phyloP scores from a whole-genome alignment of 805 yeast species.

The Lachancea nothofagi region DNA sequence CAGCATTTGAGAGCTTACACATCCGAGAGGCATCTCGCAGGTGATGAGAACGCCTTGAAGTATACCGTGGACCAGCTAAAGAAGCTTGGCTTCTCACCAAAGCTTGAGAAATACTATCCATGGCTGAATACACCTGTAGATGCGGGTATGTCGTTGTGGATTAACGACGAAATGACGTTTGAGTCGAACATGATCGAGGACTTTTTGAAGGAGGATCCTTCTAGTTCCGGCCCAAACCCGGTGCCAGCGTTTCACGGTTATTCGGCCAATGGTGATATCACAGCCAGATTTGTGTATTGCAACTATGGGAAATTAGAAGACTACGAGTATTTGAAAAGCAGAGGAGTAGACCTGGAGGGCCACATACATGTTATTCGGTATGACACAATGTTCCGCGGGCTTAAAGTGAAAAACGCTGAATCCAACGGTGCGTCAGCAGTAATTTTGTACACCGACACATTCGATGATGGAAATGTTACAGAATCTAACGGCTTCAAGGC shows the following conservation, averaged over 20 bases:
- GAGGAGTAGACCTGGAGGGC: constrained; percentile 43
- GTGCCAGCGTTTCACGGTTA: constrained; percentile 57
- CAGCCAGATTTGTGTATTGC: constrained; percentile 49
- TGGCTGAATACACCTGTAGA: constrained; percentile 49
- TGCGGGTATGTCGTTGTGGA: constrained; percentile 35
- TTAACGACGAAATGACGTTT: constrained; percentile 36
- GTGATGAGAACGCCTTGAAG: constrained; percentile 41
- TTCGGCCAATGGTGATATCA: constrained; percentile 57
- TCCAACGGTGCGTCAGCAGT: constrained; percentile 58
- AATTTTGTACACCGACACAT: constrained; percentile 37
- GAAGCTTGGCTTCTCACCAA: constrained; percentile 46
- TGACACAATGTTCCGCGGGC: constrained; percentile 46
- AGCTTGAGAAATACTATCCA: constrained; percentile 50
- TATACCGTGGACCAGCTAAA: constrained; percentile 47
- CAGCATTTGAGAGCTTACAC: constrained; percentile 26
- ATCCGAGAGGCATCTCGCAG: constrained; percentile 33
- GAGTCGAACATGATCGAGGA: constrained; percentile 50
- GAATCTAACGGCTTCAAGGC: constrained; percentile 48
- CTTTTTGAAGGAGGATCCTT: constrained; percentile 36
- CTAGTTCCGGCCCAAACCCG: constrained; percentile 35
- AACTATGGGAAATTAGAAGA: constrained; percentile 58
- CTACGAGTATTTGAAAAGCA: constrained; percentile 38
- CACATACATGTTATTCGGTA: constrained; percentile 56
- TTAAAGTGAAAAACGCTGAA: constrained; percentile 59
- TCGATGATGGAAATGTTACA: constrained; percentile 54